Evolutionary conservation across 345 rosid species (phyloP).

Genomic region (Raphanus raphanistrum): DNA sequence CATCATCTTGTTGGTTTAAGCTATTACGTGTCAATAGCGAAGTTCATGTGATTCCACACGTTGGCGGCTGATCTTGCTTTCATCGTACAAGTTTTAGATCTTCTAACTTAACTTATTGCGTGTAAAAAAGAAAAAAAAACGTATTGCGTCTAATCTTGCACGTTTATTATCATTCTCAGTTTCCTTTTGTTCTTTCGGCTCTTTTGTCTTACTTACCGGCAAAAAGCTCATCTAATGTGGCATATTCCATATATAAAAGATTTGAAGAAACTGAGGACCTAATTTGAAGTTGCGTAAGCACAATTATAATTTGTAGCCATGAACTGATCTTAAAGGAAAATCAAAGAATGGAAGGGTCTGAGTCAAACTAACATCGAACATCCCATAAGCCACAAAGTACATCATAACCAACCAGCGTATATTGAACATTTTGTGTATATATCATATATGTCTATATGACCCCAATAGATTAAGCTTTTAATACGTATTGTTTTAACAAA

Average conservation of each 20-base stretch:
- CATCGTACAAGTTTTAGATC: constrained; percentile 11
- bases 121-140: not conserved
- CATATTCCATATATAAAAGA: not conserved
- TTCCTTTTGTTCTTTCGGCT: not conserved
- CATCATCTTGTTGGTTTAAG: constrained; percentile 16
- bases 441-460: no score
- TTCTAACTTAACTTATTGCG: not conserved
- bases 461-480: not conserved
- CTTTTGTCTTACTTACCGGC: not conserved
- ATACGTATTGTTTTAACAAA: not conserved
- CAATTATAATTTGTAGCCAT: not conserved
- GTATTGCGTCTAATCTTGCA: not conserved
- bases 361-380: not conserved
- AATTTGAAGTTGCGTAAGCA: not conserved
- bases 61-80: constrained; percentile 14
- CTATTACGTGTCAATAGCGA: constrained; percentile 19
- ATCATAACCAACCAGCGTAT: not conserved
- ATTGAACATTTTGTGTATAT: no score
- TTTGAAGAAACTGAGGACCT: not conserved
- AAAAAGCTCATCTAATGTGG: not conserved
- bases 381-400: not conserved
- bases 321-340: not conserved
- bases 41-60: constrained; percentile 10
- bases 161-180: not conserved
- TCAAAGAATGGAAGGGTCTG: not conserved